Evolutionary conservation across 495 filamentous ascomycete species (phyloP).

Genomic region (Talaromyces ruber): DNA sequence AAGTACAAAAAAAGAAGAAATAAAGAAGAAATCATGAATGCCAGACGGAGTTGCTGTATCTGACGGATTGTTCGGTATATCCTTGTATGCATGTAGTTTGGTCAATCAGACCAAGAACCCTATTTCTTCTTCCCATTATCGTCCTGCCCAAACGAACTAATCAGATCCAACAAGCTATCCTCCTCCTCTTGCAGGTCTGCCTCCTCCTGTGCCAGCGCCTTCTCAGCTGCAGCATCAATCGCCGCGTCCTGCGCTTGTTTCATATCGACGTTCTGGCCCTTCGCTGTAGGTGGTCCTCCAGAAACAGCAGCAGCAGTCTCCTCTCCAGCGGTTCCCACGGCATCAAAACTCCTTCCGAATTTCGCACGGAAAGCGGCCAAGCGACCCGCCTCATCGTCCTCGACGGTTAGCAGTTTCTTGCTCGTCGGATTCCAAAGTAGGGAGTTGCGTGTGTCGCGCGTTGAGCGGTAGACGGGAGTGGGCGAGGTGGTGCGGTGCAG

Average conservation of each 20-base stretch:
- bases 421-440: constrained; percentile 81
- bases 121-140: constrained; percentile 23
- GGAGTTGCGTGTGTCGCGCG: constrained; percentile 82
- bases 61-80: neutral
- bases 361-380: constrained; percentile 73
- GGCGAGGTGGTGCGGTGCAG: constrained; percentile 84
- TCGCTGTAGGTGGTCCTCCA: neutral
- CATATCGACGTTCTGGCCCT: neutral
- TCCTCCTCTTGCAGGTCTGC: constrained; percentile 32
- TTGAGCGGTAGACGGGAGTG: constrained; percentile 60
- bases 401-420: constrained; percentile 71
- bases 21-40: neutral
- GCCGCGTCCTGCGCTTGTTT: constrained; percentile 14
- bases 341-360: constrained; percentile 81
- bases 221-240: constrained; percentile 18
- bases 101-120: neutral
- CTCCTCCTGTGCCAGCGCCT: constrained; percentile 18
- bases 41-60: neutral
- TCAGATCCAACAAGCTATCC: constrained; percentile 62
- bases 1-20: neutral
- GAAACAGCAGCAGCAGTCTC: constrained; percentile 9
- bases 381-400: constrained; percentile 91
- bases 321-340: constrained; percentile 26
- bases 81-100: neutral
- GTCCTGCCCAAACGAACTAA: constrained; percentile 48